Percentiles rank a stretch among this genome's conserved stretches.
Conservation (phyloP, 768 basidiomycete species). For the Exidia glandulosa region DNA sequence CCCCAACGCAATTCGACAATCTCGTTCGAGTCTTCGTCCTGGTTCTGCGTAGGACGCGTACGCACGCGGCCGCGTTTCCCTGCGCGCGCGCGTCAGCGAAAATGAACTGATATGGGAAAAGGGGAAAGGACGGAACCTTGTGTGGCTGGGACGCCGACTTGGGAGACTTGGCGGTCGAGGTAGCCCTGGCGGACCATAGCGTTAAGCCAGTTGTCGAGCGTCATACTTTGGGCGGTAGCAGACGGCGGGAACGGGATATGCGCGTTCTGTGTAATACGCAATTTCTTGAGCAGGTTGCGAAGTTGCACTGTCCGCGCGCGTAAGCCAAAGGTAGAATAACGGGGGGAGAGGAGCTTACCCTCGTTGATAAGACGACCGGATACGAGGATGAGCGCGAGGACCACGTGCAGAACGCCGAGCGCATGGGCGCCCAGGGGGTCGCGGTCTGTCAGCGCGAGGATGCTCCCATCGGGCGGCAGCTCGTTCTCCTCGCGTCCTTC, state of each 20-base stretch:
- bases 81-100: background rate
- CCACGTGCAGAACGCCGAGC: slow-evolving; percentile 66
- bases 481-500: slow-evolving; percentile 31
- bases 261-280: slow-evolving; percentile 44
- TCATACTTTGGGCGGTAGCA: slow-evolving; percentile 37
- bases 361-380: slow-evolving; percentile 66
- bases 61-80: background rate
- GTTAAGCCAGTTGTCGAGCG: slow-evolving; percentile 57
- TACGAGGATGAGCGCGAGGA: slow-evolving; percentile 77
- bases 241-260: slow-evolving; percentile 41
- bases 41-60: slow-evolving; percentile 5
- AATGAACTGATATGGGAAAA: too few species aligned
- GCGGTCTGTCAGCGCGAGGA: slow-evolving; percentile 59
- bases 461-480: slow-evolving; percentile 46
- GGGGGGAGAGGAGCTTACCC: slow-evolving; percentile 34
- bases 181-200: slow-evolving; percentile 61
- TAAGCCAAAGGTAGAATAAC: background rate
- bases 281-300: slow-evolving; percentile 52
- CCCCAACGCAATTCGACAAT: slow-evolving; percentile 83
- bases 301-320: slow-evolving; percentile 49
- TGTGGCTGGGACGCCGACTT: background rate
- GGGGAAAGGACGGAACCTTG: background rate
- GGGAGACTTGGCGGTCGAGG: slow-evolving; percentile 42
- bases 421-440: slow-evolving; percentile 47
- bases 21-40: slow-evolving; percentile 25